Percentiles rank a stretch among this genome's conserved stretches.
Evolutionary conservation across 176 grass and related monocot genomes (phyloP).

Genomic region (Paspalum vaginatum): DNA sequence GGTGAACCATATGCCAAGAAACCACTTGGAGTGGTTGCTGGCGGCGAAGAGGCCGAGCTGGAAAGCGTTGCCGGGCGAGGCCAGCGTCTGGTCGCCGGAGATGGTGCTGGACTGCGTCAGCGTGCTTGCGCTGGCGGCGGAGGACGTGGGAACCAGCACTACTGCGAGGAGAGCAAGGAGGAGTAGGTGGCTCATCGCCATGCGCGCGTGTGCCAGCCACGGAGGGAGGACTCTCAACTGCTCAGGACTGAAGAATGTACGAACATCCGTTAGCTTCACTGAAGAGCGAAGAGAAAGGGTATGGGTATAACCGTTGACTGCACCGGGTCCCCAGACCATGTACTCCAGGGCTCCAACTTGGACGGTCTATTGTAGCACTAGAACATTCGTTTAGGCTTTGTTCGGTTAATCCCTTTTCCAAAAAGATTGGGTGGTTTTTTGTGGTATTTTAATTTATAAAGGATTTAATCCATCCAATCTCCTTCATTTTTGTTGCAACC

Average conservation of each 20-base stretch:
- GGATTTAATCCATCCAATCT: too few species aligned
- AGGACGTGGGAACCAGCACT: not conserved
- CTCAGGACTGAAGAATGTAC: not conserved
- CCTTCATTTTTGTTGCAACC: too few species aligned
- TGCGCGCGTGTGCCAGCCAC: not conserved
- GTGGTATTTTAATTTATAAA: too few species aligned
- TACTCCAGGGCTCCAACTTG: not conserved
- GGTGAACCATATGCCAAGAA: slow-evolving; percentile 64
- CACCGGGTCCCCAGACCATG: too few species aligned
- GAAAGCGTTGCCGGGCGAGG: slow-evolving; percentile 43
- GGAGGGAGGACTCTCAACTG: not conserved
- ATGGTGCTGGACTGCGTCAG: slow-evolving; percentile 35
- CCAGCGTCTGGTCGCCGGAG: slow-evolving; percentile 35
- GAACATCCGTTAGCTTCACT: not conserved
- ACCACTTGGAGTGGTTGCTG: slow-evolving; percentile 31
- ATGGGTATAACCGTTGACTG: too few species aligned
- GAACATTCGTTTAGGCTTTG: too few species aligned
- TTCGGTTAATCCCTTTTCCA: too few species aligned
- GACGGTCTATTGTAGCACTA: not conserved
- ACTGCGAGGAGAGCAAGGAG: slow-evolving; percentile 13
- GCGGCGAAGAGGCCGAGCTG: slow-evolving; percentile 57
- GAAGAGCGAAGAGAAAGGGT: not conserved
- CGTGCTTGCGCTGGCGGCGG: not conserved
- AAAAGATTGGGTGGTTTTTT: too few species aligned
- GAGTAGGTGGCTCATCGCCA: slow-evolving; percentile 10